Percentiles rank a stretch among this genome's conserved stretches.
phyloP scores from a whole-genome alignment of 1,284 basidiomycete species.

The Leccinum proliferum region DNA sequence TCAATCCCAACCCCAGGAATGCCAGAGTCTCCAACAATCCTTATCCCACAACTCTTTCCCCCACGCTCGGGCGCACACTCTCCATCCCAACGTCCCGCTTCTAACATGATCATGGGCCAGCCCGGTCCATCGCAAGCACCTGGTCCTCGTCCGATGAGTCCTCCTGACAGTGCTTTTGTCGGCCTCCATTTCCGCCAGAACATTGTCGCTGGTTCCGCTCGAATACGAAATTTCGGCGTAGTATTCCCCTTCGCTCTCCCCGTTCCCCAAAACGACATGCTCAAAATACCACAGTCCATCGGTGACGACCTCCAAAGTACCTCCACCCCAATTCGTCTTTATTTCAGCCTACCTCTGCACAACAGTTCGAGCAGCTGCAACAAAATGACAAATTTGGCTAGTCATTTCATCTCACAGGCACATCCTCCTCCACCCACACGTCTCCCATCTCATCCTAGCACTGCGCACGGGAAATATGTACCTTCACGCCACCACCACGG shows the following conservation, averaged over 20 bases:
- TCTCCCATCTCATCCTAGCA: constrained; percentile 40
- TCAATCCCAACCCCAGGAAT: too few relatives aligned
- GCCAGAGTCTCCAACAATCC: too few relatives aligned
- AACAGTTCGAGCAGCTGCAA: constrained; percentile 49
- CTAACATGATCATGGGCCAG: too few relatives aligned
- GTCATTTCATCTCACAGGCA: constrained; percentile 30
- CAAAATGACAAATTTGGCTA: constrained; percentile 28
- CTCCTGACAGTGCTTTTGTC: constrained; percentile 45
- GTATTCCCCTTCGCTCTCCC: constrained; percentile 38
- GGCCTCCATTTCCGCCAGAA: constrained; percentile 38
- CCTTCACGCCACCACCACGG: too few relatives aligned
- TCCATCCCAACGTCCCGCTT: too few relatives aligned
- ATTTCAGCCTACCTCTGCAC: constrained; percentile 55
- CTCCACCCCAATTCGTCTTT: constrained; percentile 32
- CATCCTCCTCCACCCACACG: constrained; percentile 34
- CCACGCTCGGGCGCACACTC: too few relatives aligned
- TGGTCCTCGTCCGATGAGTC: constrained; percentile 38
- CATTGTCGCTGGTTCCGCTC: constrained; percentile 28
- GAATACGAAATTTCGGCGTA: constrained; percentile 34
- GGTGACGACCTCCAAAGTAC: constrained; percentile 38
- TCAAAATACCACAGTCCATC: constrained; percentile 35
- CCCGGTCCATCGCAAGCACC: constrained; percentile 27
- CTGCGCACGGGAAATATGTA: constrained; percentile 26
- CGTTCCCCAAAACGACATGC: constrained; percentile 34
- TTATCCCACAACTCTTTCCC: too few relatives aligned